These are phyloP conservation scores for Agrostemma githago DNA, from an alignment of 148 eudicot genomes.

Conservation along the genomic window DNA sequence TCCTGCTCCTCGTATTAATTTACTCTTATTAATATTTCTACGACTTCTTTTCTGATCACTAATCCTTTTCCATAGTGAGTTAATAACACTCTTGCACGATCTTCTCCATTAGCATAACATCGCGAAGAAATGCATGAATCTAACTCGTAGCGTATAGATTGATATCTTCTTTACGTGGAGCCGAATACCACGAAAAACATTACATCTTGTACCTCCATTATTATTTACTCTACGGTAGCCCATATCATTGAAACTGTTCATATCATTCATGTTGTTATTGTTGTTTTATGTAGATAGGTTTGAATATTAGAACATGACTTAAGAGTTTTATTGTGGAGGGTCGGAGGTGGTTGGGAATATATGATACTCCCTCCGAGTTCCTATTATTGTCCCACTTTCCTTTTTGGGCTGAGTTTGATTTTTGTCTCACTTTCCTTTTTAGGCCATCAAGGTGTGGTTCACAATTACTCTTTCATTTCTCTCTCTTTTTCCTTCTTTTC, in stretches of 20 bases:
- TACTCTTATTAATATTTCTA: not conserved
- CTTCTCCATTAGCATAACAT: conserved; percentile 11
- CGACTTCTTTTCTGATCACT: not conserved
- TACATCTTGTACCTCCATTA: not conserved
- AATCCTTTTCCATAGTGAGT: conserved; percentile 5
- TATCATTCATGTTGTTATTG: not conserved
- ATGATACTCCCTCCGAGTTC: no score
- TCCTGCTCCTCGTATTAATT: not conserved
- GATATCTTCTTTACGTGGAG: conserved; percentile 8
- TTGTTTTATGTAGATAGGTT: not conserved
- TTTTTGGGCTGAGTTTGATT: no score
- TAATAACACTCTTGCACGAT: conserved; percentile 1
- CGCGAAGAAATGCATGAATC: conserved; percentile 7
- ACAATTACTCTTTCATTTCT: no score
- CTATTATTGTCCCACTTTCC: no score
- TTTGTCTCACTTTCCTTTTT: no score
- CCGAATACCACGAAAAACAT: conserved; percentile 14
- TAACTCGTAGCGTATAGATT: conserved; percentile 11
- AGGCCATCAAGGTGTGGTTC: no score
- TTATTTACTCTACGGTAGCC: conserved; percentile 11
- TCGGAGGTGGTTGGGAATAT: not conserved
- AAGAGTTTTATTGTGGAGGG: not conserved
- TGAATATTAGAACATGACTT: not conserved
- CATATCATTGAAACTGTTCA: not conserved
- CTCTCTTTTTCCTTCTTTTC: no score